Base-by-base conservation (phyloP, 345 rosid species). In the Durio zibethinus region DNA sequence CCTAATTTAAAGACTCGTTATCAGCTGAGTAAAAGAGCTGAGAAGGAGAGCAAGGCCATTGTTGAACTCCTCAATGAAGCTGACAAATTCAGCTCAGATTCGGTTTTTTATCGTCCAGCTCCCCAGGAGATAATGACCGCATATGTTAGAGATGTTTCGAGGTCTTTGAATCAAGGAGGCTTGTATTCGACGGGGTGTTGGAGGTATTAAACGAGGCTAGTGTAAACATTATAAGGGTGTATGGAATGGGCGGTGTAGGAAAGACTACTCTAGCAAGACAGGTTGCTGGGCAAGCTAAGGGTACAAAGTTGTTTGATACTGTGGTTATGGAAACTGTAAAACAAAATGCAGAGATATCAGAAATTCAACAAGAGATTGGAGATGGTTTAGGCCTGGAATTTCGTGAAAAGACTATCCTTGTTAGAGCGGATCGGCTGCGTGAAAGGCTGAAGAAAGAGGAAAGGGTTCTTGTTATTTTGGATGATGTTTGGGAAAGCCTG, bases 161-260 rank as follows among this genome's bases (percentile, higher is more conserved):
- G 56, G 56, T 5, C 6, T 52, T 52, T 52, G 56, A 52, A 23
- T 52, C 40, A 15, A 31, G 66, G 9, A 61, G 18, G 66, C 38
- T 31, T 12, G 40, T 50, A 48, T 42, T 79, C 25, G 23, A 70
- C 3, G 35, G 3, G 2, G 42, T 79, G 4, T 1, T 76, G 70
- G 45, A 72, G n/a, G 52, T 57, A 1, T 45, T 79, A 4, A 21
- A 25, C 7, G 54, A 69, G 77, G 31, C 18, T 2, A 33, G 27
- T 23, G 56, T 57, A 18, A 42, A 35, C 60, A 7, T 66, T 71
- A 40, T 80, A 40, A 83, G 83, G 36, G 73, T 83, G n/a, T 68
- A 61, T 18, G 83, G 83, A 1, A 15, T 73, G 29, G 78, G 75
- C 1, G 83, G 85, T 45, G 45, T 68, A 5, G 85, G 85, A 9